Conservation (phyloP, 495 filamentous ascomycete genomes). For the Venustampulla echinocandica region DNA sequence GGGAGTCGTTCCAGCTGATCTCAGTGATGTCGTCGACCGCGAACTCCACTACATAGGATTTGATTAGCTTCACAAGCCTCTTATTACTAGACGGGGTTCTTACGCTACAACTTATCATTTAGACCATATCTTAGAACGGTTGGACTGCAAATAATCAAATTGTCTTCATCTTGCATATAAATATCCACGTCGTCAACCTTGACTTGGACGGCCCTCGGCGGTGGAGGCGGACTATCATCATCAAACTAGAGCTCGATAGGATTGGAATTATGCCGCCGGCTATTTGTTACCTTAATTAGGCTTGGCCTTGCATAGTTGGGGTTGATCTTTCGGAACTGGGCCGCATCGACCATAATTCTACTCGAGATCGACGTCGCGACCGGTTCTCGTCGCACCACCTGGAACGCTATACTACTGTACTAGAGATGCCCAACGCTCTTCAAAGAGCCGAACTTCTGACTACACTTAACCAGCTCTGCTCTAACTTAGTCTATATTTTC, state of each 20-base stretch:
- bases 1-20: conserved; percentile 58
- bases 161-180: conserved; percentile 13
- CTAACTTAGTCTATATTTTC: conserved; percentile 5
- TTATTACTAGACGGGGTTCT: conserved; percentile 10
- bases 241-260: neutral
- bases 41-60: conserved; percentile 38
- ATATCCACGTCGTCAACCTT: conserved; percentile 7
- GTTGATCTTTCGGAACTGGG: conserved; percentile 16
- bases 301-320: conserved; percentile 14
- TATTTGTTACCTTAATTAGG: no score
- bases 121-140: conserved; percentile 12
- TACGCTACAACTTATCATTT: conserved; percentile 14
- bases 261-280: conserved; percentile 45
- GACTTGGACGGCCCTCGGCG: conserved; percentile 4
- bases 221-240: conserved; percentile 5
- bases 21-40: conserved; percentile 57
- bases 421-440: conserved; percentile 7
- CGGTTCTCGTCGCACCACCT: neutral
- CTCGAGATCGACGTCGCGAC: conserved; percentile 4
- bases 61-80: conserved; percentile 6
- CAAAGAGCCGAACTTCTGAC: conserved; percentile 9
- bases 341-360: conserved; percentile 11
- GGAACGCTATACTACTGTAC: conserved; percentile 8
- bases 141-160: conserved; percentile 13
- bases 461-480: conserved; percentile 7